Evolutionary conservation across 768 basidiomycete species (phyloP), one percentile per base, ranked within the genome.

Genomic region (Auriscalpium orientale): DNA sequence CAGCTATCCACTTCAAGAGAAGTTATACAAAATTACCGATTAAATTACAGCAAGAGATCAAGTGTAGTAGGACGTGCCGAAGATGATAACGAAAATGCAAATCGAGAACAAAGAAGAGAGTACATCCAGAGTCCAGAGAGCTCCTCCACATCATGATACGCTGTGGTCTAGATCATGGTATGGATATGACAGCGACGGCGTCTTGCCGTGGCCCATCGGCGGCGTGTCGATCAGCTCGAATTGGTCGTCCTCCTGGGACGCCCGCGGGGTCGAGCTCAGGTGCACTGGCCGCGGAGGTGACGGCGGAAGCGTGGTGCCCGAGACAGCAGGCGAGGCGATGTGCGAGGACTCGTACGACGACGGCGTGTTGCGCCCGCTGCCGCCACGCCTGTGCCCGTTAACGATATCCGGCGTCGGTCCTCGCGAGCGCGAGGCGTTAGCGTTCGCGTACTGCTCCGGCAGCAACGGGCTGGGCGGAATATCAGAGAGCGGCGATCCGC

Each of bases 401-500:
- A 21, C 8, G 12, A 16, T 18, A 33, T 36, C 20, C 28, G 28
- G 18, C n/a, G 18, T 47, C 11, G 35, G 18, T 36, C 40, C 55
- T 54, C 11, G 12, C 38, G 20, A 46, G 22, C n/a, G 50, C 44
- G 46, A 21, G 36, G 64, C 35, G 44, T 57, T 57, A 49, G 63
- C 18, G 28, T 33, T 18, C n/a, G 58, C 55, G 46, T 61, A 62
- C 44, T 68, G 69, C 34, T 71, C 70, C 6, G 84, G 84, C 53
- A 87, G 75, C 57, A 71, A 79, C 16, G 84, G 87, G 62, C 80
- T 87, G 8, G 83, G 80, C 7, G 85, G 83, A 53, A 84, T 78
- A 28, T 83, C 80, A 11, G 72, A 69, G 8, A 70, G 64, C 63
- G 65, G 62, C 18, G 62, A 59, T 15, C 59, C 58, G 48, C 72